phyloP scores from a whole-genome alignment of 2,329 filamentous ascomycete species.

The Mariannaea sp. region DNA sequence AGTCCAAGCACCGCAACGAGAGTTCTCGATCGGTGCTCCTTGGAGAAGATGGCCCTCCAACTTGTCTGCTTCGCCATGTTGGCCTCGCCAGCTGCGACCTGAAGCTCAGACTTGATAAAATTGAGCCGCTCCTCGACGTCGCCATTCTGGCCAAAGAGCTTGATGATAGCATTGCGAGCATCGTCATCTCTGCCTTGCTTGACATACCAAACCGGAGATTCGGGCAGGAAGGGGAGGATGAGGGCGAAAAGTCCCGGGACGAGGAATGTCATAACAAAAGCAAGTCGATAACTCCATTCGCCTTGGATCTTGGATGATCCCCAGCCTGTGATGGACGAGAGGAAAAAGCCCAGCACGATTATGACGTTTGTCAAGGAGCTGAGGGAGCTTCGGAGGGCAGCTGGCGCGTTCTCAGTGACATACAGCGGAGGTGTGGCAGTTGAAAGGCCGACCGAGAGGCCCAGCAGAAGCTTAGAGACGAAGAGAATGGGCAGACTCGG shows the following conservation, averaged over 20 bases:
- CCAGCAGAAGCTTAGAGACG: slow-evolving; percentile 37
- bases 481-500: slow-evolving; percentile 36
- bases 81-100: slow-evolving; percentile 31
- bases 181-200: slow-evolving; percentile 38
- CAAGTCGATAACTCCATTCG: slow-evolving; percentile 36
- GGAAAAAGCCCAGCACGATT: slow-evolving; percentile 38
- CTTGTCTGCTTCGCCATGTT: slow-evolving; percentile 35
- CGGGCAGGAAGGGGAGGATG: slow-evolving; percentile 34
- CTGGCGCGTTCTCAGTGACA: slow-evolving; percentile 39
- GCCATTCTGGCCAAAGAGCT: slow-evolving; percentile 28
- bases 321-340: slow-evolving; percentile 37
- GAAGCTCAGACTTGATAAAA: slow-evolving; percentile 37
- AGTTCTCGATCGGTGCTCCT: slow-evolving; percentile 35
- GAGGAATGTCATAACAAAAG: slow-evolving; percentile 39
- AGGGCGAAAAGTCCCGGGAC: slow-evolving; percentile 34
- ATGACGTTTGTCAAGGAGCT: slow-evolving; percentile 40
- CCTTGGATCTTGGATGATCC: slow-evolving; percentile 37
- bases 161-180: slow-evolving; percentile 35
- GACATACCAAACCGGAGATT: slow-evolving; percentile 39
- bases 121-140: slow-evolving; percentile 33
- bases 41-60: slow-evolving; percentile 39
- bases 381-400: slow-evolving; percentile 34
- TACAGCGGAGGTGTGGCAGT: slow-evolving; percentile 37
- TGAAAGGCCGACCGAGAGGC: slow-evolving; percentile 35
- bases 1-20: slow-evolving; percentile 36